Percentiles rank a stretch among this genome's conserved stretches.
phyloP scores from a whole-genome alignment of 2,329 filamentous ascomycete genomes.

The Arthroderma sp. region DNA sequence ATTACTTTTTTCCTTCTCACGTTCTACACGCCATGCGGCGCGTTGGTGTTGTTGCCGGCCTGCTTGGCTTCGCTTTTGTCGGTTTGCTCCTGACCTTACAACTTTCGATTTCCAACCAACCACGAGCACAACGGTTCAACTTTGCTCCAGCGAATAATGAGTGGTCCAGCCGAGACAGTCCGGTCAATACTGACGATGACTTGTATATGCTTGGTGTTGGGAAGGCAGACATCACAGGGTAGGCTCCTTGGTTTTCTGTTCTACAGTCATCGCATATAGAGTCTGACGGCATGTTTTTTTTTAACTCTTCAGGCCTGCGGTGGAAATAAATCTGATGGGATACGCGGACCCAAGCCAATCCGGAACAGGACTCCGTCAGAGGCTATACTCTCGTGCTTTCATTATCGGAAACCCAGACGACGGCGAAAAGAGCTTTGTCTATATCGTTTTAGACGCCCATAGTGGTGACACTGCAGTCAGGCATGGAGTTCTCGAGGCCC shows the following conservation, averaged over 20 bases:
- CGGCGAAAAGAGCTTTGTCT: constrained; percentile 63
- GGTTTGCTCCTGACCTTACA: constrained; percentile 18
- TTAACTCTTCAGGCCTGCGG: constrained; percentile 50
- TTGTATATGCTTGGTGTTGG: constrained; percentile 54
- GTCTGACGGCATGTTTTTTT: background rate
- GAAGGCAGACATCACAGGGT: constrained; percentile 62
- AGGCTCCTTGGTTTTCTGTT: constrained; percentile 12
- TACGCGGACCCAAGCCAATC: constrained; percentile 78
- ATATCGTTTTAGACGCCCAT: constrained; percentile 75
- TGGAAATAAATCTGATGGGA: constrained; percentile 82
- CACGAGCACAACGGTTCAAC: constrained; percentile 8
- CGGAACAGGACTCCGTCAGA: constrained; percentile 72
- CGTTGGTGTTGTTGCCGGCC: constrained; percentile 7
- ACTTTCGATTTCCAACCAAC: constrained; percentile 11
- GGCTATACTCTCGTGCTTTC: constrained; percentile 79
- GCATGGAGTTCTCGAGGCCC: constrained; percentile 68
- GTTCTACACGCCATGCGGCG: no score
- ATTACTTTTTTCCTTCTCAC: no score
- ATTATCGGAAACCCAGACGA: constrained; percentile 59
- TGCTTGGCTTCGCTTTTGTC: constrained; percentile 18
- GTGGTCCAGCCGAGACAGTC: constrained; percentile 13
- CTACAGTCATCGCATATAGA: constrained; percentile 1
- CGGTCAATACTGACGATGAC: constrained; percentile 20
- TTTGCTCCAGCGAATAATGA: constrained; percentile 12
- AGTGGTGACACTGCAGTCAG: constrained; percentile 81